Percentiles rank a stretch among this genome's conserved stretches.
Evolutionary conservation across 2,329 filamentous ascomycete genomes (phyloP).

Genomic region (Knufia petricola): DNA sequence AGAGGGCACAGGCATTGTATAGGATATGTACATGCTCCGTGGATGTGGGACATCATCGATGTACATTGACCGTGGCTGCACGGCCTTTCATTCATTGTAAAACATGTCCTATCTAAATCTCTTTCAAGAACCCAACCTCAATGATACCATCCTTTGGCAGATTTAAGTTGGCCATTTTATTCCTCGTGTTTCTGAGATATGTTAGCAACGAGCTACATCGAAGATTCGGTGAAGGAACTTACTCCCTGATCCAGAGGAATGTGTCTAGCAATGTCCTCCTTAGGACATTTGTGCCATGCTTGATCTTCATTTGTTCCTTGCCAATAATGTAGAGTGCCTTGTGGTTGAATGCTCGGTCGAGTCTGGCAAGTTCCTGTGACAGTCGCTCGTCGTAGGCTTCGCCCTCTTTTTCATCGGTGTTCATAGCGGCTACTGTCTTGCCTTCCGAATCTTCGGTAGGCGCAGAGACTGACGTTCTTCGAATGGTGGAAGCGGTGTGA

Average conservation of each 20-base stretch:
- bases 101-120: conserved; percentile 21
- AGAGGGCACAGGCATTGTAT: no score
- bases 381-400: neutral
- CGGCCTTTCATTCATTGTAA: neutral
- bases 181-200: no score
- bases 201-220: no score
- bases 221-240: no score
- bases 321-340: conserved; percentile 43
- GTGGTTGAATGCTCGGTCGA: conserved; percentile 37
- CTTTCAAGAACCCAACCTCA: conserved; percentile 35
- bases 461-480: neutral
- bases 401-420: no score
- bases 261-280: conserved; percentile 25
- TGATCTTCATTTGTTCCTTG: conserved; percentile 32
- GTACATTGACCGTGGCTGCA: no score
- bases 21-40: no score
- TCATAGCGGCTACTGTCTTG: neutral
- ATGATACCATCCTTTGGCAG: conserved; percentile 31
- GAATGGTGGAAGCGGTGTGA: conserved; percentile 1
- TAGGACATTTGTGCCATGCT: conserved; percentile 23
- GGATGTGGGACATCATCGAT: no score
- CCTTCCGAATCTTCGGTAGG: neutral
- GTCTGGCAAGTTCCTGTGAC: conserved; percentile 23
- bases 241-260: conserved; percentile 33
- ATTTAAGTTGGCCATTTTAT: conserved; percentile 30